Base-by-base conservation (phyloP, 768 basidiomycete species). In the Collybiopsis luxurians region DNA sequence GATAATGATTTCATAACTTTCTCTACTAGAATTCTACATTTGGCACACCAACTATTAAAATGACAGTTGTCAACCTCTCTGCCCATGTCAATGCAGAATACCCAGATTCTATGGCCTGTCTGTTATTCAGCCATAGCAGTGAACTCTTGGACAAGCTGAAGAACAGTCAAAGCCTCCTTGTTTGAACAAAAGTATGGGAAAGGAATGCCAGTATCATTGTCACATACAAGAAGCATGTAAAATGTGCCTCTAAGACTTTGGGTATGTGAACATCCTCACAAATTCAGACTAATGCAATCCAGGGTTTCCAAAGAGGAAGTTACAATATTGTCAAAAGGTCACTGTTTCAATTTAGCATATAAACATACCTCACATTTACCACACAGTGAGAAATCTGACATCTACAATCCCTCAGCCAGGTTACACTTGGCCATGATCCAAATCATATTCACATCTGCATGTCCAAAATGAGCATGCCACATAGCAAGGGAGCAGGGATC, bases 281-380 rank as follows among this genome's bases (percentile, higher is more conserved):
- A 28, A 38, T 59, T 43, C 12, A 55, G 11, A 39, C 46, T 40
- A 6, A 59, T 36, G 0, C 58, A 30, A 2, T 45, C 53, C 1
- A 59, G 53, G 0, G 36, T 17, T 15, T 59, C 53, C 3, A 30
- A 11, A 4, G 55, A 53, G 0, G 39, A 42, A 13, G 21, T 39
- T 3, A 59, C 51, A 2, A 54, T 31, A 4, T 46, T 43, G 21
- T 59, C 58, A 28, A 59, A 59, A 7, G 58, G 55, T 19, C 30
- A 21, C 3, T 34, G 55, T 4, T 7, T 36, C 1, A 24, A 9
- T 19, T 51, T 51, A 0, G 19, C 49, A 27, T n/a, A 24, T 2
- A 51, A 11, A 12, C 49, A 51, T 2, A 13, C 31, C 19, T 51
- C 49, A n/a, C 49, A 51, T 13, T 36, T 34, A 1, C 49, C 49